phyloP scores from a whole-genome alignment of 2,329 filamentous ascomycete species.

The Monosporascus ibericus region DNA sequence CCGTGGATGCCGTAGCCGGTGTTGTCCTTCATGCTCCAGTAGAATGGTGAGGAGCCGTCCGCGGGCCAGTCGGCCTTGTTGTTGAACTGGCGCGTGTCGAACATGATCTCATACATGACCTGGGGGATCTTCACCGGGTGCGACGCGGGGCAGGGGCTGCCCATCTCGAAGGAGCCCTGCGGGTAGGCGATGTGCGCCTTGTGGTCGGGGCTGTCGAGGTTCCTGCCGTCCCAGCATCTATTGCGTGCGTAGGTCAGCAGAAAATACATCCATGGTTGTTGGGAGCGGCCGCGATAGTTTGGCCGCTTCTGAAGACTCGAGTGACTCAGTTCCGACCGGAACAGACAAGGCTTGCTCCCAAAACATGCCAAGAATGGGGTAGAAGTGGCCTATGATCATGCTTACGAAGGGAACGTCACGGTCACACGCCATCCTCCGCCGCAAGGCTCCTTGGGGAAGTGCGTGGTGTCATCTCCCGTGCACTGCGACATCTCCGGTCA shows the following conservation, averaged over 20 bases:
- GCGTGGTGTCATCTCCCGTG: conserved; percentile 23
- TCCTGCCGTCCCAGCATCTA: conserved; percentile 27
- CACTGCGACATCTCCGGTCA: conserved; percentile 5
- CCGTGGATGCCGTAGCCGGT: conserved; percentile 31
- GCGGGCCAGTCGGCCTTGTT: conserved; percentile 28
- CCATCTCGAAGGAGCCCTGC: conserved; percentile 22
- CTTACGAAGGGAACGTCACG: conserved; percentile 19
- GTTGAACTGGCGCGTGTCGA: conserved; percentile 29
- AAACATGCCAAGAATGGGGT: too few species aligned
- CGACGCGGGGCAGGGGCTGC: conserved; percentile 21
- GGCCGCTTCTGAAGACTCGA: too few species aligned
- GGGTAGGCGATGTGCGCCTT: conserved; percentile 25
- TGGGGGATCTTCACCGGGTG: conserved; percentile 30
- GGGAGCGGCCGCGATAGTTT: too few species aligned
- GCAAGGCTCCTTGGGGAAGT: conserved; percentile 19
- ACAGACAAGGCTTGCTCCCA: neutral
- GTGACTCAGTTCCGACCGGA: neutral
- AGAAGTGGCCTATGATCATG: neutral
- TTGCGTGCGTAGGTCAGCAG: too few species aligned
- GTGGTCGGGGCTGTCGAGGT: conserved; percentile 27
- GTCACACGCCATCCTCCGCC: conserved; percentile 23
- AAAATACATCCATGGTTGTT: too few species aligned
- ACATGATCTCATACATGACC: conserved; percentile 37
- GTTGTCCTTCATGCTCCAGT: conserved; percentile 26
- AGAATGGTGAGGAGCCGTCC: conserved; percentile 26